phyloP scores from a whole-genome alignment of 805 yeast species.

The Candida krabiensis region DNA sequence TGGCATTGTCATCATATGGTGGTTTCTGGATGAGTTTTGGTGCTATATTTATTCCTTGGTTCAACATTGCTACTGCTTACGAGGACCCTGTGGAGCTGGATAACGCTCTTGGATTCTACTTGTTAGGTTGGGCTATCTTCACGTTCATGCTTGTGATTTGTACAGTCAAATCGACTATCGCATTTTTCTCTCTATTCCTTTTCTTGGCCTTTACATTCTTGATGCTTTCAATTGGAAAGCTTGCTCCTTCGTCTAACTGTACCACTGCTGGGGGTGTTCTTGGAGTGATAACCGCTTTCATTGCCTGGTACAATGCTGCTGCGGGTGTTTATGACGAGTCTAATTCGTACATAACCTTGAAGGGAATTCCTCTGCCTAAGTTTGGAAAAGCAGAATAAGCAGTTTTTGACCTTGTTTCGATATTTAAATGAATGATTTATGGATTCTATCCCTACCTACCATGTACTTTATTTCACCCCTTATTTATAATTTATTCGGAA shows the following conservation, averaged over 20 bases:
- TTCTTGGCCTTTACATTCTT: conserved; percentile 56
- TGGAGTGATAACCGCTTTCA: conserved; percentile 60
- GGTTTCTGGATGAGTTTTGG: conserved; percentile 81
- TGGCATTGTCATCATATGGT: conserved; percentile 60
- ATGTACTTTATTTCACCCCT: no score
- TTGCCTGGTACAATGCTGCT: conserved; percentile 71
- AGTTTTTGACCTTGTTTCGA: not conserved
- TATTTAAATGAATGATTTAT: no score
- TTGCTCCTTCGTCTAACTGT: conserved; percentile 42
- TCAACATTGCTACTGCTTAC: conserved; percentile 53
- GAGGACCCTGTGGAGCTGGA: conserved; percentile 43
- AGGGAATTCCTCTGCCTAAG: conserved; percentile 32
- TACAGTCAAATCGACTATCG: conserved; percentile 55
- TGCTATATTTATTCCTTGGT: conserved; percentile 58
- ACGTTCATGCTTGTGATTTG: conserved; percentile 56
- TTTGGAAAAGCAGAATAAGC: conserved; percentile 20
- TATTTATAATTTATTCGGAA: no score
- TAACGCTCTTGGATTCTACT: conserved; percentile 57
- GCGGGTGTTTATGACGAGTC: conserved; percentile 67
- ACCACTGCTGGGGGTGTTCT: conserved; percentile 60
- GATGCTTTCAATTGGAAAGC: conserved; percentile 48
- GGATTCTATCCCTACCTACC: no score
- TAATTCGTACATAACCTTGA: conserved; percentile 55
- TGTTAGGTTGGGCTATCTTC: conserved; percentile 65
- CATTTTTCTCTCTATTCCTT: conserved; percentile 53